These are phyloP conservation scores for Salinomyces thailandicus DNA, from an alignment of 2,329 filamentous ascomycete species.

Conservation along the genomic window DNA sequence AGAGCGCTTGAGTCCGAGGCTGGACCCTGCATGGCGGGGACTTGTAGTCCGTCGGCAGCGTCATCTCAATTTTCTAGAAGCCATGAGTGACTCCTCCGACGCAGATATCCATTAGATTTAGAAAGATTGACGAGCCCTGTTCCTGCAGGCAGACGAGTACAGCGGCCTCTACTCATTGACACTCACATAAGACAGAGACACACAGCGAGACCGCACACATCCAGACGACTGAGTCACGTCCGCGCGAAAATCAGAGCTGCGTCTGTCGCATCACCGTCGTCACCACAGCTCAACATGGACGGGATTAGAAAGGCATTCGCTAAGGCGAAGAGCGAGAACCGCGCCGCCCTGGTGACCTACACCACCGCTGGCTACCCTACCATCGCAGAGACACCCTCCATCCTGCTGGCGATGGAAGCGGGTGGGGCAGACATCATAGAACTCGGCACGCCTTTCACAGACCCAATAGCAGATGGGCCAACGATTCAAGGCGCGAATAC, in stretches of 20 bases:
- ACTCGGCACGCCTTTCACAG: conserved; percentile 90
- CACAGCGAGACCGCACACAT: no score
- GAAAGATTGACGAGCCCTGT: no score
- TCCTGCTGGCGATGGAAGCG: conserved; percentile 81
- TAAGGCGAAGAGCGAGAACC: conserved; percentile 40
- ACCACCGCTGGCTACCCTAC: conserved; percentile 89
- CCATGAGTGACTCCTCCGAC: no score
- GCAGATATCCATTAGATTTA: no score
- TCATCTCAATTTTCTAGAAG: not conserved
- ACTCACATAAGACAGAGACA: no score
- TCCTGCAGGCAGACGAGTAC: no score
- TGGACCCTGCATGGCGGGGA: conserved; percentile 1
- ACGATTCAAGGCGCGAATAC: conserved; percentile 96
- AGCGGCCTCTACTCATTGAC: no score
- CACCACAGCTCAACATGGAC: conserved; percentile 30
- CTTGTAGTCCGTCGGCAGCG: not conserved
- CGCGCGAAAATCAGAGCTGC: no score
- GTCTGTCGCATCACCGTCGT: not conserved
- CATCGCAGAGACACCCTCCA: conserved; percentile 68
- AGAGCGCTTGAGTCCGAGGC: not conserved
- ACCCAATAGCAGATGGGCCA: conserved; percentile 94
- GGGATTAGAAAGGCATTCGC: conserved; percentile 41
- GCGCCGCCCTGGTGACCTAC: conserved; percentile 81
- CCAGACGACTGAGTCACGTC: no score
- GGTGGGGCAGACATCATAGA: conserved; percentile 94